phyloP scores from a whole-genome alignment of 2,329 filamentous ascomycete species.

The Aspergillus unguis region DNA sequence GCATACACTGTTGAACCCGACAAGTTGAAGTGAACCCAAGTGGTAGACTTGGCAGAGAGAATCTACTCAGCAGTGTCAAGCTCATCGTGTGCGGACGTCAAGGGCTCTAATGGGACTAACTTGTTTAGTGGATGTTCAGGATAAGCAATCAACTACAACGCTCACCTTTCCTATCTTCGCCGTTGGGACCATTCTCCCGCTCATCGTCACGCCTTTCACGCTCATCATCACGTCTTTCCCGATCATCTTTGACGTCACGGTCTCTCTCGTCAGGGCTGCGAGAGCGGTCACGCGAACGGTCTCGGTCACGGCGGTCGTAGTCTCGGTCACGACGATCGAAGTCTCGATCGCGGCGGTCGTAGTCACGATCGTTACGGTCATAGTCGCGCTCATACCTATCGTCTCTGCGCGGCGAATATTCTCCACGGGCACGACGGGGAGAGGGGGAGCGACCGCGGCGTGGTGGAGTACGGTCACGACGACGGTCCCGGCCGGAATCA shows the following conservation, averaged over 20 bases:
- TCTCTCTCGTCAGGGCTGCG: conserved; percentile 65
- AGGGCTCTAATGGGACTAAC: conserved; percentile 64
- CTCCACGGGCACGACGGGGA: conserved; percentile 57
- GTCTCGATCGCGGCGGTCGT: conserved; percentile 67
- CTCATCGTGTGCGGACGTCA: conserved; percentile 83
- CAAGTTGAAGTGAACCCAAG: not conserved
- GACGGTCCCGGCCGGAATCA: conserved; percentile 77
- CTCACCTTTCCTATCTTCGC: conserved; percentile 84
- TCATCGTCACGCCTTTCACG: conserved; percentile 67
- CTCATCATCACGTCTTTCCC: conserved; percentile 55
- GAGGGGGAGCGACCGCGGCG: conserved; percentile 64
- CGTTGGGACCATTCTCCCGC: conserved; percentile 74
- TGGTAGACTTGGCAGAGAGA: conserved; percentile 17
- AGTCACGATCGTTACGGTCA: conserved; percentile 68
- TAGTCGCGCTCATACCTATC: conserved; percentile 76
- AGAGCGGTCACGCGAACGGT: conserved; percentile 66
- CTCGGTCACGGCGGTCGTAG: conserved; percentile 50
- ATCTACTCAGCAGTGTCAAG: conserved; percentile 84
- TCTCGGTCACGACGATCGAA: conserved; percentile 60
- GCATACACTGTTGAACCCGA: not conserved
- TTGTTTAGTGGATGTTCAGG: conserved; percentile 16
- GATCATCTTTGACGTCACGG: conserved; percentile 45
- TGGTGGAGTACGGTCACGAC: conserved; percentile 68
- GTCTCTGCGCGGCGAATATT: conserved; percentile 85
- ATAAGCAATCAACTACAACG: conserved; percentile 1